Evolutionary conservation across 176 grass and related monocot species (phyloP), one percentile per base, ranked within the genome.

Genomic region (Aegilops sharonensis): DNA sequence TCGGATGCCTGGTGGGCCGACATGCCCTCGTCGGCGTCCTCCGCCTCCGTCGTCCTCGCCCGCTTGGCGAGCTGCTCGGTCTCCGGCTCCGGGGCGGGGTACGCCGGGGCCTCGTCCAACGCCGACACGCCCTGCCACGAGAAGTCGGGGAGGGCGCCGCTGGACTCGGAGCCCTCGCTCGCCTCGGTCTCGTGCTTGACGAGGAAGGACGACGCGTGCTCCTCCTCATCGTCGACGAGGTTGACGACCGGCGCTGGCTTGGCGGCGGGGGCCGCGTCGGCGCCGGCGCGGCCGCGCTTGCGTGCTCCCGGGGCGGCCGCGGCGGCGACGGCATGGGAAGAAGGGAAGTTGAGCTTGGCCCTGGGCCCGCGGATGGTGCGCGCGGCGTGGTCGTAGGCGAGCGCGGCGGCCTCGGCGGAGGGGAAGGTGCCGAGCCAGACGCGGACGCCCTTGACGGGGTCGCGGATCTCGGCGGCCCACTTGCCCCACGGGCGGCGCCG

Each of bases 371-470:
- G 84, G 82, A 98, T 91, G 66, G 37, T 75, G 69, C 89, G 90
- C 12, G 95, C 91, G 73, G 92, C 93, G 2, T 39, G 31, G 76
- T 98, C 95, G 50, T 98, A 98, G 75, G 95, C 89, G 54, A 25
- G 78, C 34, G 91, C 95, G 34, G 95, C 95, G 69, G 90, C 89
- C 80, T 98, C 89, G 7, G 93, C 91, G 40, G 93, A 88, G 6
- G 83, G 87, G 80, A 91, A 97, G 64, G 95, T 98, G 25, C 95
- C 95, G 50, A 98, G 91, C 95, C 95, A 98, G 82, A 98, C 89
- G 30, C 95, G 90, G 81, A 97, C 81, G 42, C 95, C 95, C 86
- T 97, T 95, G 76, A 87, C 85, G 50, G 95, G 95, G 90, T 97
- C 91, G 78, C 95, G 90, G 70, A 97, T 97, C 85, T 97, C 95